These are phyloP conservation scores for Paecilomyces dactylethromorphus DNA, from an alignment of 2,329 filamentous ascomycete species.

Conservation along the genomic window DNA sequence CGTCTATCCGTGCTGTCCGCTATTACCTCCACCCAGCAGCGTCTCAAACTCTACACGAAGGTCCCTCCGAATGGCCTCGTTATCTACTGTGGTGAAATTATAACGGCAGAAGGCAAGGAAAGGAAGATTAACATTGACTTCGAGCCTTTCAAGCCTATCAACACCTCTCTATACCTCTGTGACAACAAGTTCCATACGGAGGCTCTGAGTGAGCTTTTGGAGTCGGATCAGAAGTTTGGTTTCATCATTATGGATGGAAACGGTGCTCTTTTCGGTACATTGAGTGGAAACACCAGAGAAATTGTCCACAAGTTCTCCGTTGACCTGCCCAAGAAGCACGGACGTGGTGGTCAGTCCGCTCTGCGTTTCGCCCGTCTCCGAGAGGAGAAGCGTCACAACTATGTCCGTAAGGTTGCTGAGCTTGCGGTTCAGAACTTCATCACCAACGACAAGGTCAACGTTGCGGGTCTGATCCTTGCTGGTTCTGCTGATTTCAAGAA, in stretches of 20 bases:
- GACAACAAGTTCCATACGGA: constrained; percentile 99
- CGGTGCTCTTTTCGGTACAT: constrained; percentile 90
- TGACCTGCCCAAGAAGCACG: constrained; percentile 99
- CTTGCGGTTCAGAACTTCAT: constrained; percentile 98
- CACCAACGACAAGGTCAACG: constrained; percentile 96
- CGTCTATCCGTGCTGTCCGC: constrained; percentile 94
- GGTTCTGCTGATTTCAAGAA: constrained; percentile 99
- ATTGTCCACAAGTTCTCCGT: constrained; percentile 97
- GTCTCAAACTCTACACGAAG: constrained; percentile 98
- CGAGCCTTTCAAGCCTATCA: constrained; percentile 99
- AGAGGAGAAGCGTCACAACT: constrained; percentile 99
- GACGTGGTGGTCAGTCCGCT: constrained; percentile 98
- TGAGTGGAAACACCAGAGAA: constrained; percentile 95
- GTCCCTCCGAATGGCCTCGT: constrained; percentile 96
- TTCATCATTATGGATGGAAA: constrained; percentile 99
- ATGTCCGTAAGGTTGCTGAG: constrained; percentile 97
- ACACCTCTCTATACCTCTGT: constrained; percentile 97
- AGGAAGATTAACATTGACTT: constrained; percentile 99
- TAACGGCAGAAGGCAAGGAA: constrained; percentile 97
- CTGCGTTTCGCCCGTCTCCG: constrained; percentile 98
- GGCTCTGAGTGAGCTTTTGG: constrained; percentile 89
- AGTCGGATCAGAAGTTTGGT: constrained; percentile 98
- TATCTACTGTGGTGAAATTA: constrained; percentile 99
- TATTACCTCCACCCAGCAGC: constrained; percentile 98
- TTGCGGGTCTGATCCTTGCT: constrained; percentile 88